Percentiles rank a stretch among this genome's conserved stretches.
These are phyloP conservation scores for Lactarius evosmus DNA, from an alignment of 768 basidiomycete genomes.

Conservation along the genomic window DNA sequence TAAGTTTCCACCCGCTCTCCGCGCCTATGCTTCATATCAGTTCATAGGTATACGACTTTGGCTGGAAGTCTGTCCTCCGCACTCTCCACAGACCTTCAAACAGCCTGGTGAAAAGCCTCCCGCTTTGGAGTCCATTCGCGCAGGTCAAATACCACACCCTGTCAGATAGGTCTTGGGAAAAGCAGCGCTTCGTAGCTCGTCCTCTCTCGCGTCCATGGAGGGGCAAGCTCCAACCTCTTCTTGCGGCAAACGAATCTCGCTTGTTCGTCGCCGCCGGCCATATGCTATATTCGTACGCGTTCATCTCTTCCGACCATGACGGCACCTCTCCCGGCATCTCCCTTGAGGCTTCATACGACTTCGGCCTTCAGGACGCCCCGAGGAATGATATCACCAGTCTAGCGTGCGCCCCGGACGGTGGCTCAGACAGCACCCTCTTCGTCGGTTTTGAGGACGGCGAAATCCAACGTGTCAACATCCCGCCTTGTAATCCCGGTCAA, in stretches of 20 bases:
- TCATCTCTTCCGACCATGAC: slow-evolving; percentile 23
- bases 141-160: slow-evolving; percentile 28
- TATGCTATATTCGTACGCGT: slow-evolving; percentile 30
- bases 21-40: not conserved
- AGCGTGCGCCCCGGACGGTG: slow-evolving; percentile 46
- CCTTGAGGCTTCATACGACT: slow-evolving; percentile 45
- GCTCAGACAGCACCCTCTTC: slow-evolving; percentile 44
- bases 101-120: slow-evolving; percentile 20
- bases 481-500: slow-evolving; percentile 29
- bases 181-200: slow-evolving; percentile 27
- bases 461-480: slow-evolving; percentile 46
- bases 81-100: slow-evolving; percentile 17
- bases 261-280: slow-evolving; percentile 33
- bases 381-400: slow-evolving; percentile 55
- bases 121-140: slow-evolving; percentile 21
- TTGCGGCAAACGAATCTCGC: slow-evolving; percentile 29
- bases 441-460: slow-evolving; percentile 60
- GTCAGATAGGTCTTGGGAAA: slow-evolving; percentile 28
- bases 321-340: slow-evolving; percentile 42
- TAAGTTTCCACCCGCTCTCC: slow-evolving; percentile 7
- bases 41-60: slow-evolving; percentile 24
- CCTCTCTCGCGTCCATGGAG: slow-evolving; percentile 30
- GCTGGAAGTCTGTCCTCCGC: slow-evolving; percentile 20
- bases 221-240: slow-evolving; percentile 31
- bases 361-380: slow-evolving; percentile 37